These are phyloP conservation scores for Phytophthora cactorum DNA, from an alignment of 352 stramenopile genomes.

Conservation along the genomic window DNA sequence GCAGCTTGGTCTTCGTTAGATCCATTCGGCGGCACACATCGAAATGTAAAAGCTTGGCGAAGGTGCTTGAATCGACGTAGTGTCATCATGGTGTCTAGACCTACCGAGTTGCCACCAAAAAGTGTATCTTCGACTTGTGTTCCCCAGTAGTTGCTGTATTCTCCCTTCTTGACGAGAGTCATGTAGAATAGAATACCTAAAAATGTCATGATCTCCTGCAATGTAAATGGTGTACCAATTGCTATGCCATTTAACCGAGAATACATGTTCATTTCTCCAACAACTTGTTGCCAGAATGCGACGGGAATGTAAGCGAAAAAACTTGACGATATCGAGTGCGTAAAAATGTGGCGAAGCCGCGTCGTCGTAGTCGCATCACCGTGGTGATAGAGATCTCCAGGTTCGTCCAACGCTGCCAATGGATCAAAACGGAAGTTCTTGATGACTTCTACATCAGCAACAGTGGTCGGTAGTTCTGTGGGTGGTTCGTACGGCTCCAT, in stretches of 20 bases:
- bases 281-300: conserved; percentile 9
- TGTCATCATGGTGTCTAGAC: conserved; percentile 28
- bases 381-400: conserved; percentile 3
- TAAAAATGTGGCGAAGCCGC: conserved; percentile 14
- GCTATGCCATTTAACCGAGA: not conserved
- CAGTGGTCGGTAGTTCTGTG: not conserved
- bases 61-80: conserved; percentile 27
- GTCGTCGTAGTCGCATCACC: conserved; percentile 4
- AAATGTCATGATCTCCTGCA: conserved; percentile 25
- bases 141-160: conserved; percentile 40
- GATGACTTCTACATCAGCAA: conserved; percentile 9
- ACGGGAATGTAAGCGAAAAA: conserved; percentile 40
- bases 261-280: conserved; percentile 9
- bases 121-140: conserved; percentile 23
- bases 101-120: conserved; percentile 12
- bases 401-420: not conserved
- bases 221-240: not conserved
- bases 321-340: conserved; percentile 28
- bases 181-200: conserved; percentile 43
- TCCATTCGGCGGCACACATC: too few relatives aligned
- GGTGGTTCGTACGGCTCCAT: conserved; percentile 1
- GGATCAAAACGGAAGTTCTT: conserved; percentile 18
- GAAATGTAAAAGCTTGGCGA: too few relatives aligned
- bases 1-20: not conserved
- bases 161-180: conserved; percentile 23